Percentiles rank a stretch among this genome's conserved stretches.
Conservation (phyloP, 345 rosid genomes). For the Brassica cretica region DNA sequence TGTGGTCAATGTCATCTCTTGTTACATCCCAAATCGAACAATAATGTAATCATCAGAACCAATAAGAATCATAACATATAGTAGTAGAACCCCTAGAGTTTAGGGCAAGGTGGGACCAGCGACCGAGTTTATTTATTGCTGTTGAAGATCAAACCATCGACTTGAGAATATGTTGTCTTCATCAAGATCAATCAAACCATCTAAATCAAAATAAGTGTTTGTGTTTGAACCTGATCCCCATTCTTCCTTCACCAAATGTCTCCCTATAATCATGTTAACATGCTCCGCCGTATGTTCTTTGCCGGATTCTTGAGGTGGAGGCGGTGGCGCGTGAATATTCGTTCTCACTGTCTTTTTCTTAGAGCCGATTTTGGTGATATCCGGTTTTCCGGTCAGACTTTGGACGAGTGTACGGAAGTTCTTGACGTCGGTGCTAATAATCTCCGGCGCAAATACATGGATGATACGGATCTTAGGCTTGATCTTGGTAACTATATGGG, state of each 20-base stretch:
- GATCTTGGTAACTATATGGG: conserved; percentile 54
- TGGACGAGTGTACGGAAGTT: conserved; percentile 86
- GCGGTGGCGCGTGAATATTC: neutral
- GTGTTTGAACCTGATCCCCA: conserved; percentile 39
- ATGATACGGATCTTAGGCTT: conserved; percentile 82
- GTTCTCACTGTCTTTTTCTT: conserved; percentile 12
- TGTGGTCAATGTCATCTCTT: neutral
- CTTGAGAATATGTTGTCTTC: conserved; percentile 36
- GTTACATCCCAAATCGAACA: neutral
- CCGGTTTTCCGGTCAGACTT: conserved; percentile 84
- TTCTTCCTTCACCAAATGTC: conserved; percentile 37
- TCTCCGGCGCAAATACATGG: conserved; percentile 88
- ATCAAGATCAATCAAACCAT: conserved; percentile 34
- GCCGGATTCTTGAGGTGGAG: conserved; percentile 6
- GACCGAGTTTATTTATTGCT: neutral
- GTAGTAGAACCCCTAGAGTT: neutral
- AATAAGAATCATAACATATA: neutral
- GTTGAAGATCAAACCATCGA: conserved; percentile 39
- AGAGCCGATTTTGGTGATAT: conserved; percentile 25
- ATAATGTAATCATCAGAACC: neutral
- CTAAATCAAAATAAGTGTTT: conserved; percentile 35
- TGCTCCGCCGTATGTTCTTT: conserved; percentile 10
- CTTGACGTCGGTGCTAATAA: conserved; percentile 86
- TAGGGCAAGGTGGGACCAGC: neutral
- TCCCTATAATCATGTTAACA: conserved; percentile 18